These are phyloP conservation scores for Nepenthes mirabilis DNA, from an alignment of 148 eudicot species.

Conservation along the genomic window DNA sequence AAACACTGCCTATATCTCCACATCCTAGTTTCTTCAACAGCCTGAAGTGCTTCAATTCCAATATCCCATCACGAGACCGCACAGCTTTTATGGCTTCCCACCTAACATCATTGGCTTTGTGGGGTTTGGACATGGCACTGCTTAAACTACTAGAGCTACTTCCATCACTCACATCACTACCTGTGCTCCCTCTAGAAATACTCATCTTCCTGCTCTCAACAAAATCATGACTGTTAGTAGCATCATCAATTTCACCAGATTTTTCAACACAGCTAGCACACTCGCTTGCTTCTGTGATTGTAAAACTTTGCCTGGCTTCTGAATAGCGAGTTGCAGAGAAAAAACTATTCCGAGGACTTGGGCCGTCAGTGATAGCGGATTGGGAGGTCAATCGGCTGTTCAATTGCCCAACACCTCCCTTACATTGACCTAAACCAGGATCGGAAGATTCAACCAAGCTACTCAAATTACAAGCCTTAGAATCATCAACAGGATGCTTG, in stretches of 20 bases:
- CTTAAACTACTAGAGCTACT: constrained; percentile 75
- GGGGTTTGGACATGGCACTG: constrained; percentile 65
- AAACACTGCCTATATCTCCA: constrained; percentile 87
- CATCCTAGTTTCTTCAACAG: constrained; percentile 55
- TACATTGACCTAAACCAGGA: constrained; percentile 9
- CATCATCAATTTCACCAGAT: constrained; percentile 35
- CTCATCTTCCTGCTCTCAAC: constrained; percentile 62
- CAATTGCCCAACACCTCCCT: constrained; percentile 12
- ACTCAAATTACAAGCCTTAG: constrained; percentile 16
- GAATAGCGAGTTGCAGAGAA: constrained; percentile 55
- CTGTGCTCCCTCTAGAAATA: constrained; percentile 60
- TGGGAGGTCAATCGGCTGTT: constrained; percentile 19
- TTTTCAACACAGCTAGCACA: constrained; percentile 43
- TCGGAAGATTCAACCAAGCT: constrained; percentile 13
- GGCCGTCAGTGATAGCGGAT: constrained; percentile 17
- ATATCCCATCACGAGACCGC: constrained; percentile 41
- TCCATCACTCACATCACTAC: constrained; percentile 81
- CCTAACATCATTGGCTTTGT: constrained; percentile 64
- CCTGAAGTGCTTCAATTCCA: constrained; percentile 67
- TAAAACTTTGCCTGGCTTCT: constrained; percentile 75
- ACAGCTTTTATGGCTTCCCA: constrained; percentile 81
- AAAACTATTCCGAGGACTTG: constrained; percentile 71
- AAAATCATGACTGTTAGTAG: constrained; percentile 34
- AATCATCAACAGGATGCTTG: constrained; percentile 25
- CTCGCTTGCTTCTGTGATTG: constrained; percentile 65